Conservation (phyloP, 169 alveolate genomes). For the Fabrea salina region DNA sequence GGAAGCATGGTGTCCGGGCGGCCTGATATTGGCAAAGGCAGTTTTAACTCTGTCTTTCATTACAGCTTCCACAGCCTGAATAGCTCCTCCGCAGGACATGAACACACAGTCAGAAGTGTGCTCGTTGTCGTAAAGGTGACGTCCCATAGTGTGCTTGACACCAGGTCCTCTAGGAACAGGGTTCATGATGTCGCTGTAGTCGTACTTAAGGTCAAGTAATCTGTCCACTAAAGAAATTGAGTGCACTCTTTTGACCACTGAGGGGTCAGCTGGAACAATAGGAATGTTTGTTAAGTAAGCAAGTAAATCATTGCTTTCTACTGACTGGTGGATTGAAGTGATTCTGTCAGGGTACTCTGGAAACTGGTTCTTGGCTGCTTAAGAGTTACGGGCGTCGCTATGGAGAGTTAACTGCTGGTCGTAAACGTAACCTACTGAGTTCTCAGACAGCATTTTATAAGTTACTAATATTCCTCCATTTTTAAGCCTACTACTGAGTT, state of each 20-base stretch:
- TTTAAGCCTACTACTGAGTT: no score
- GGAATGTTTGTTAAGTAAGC: neutral
- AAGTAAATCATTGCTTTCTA: neutral
- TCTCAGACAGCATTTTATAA: neutral
- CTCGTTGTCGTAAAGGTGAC: slow-evolving; percentile 37
- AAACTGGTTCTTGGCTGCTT: neutral
- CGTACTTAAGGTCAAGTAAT: neutral
- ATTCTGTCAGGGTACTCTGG: slow-evolving; percentile 27
- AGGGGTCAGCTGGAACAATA: neutral
- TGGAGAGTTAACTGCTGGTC: neutral
- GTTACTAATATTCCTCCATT: no score
- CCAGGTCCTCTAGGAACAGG: neutral
- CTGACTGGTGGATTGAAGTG: neutral
- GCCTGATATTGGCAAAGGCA: slow-evolving; percentile 71
- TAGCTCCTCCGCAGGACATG: slow-evolving; percentile 63
- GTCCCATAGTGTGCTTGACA: neutral
- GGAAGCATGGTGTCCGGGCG: slow-evolving; percentile 81
- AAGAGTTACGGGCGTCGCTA: slow-evolving; percentile 6
- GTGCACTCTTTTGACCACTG: slow-evolving; percentile 17
- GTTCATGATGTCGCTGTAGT: neutral
- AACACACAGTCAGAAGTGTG: slow-evolving; percentile 45
- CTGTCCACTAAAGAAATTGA: neutral
- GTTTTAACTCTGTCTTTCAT: slow-evolving; percentile 35
- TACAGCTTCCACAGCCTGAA: slow-evolving; percentile 62
- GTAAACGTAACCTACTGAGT: slow-evolving; percentile 26